Percentiles rank a stretch among this genome's conserved stretches.
phyloP scores from a whole-genome alignment of 345 rosid species.

The Lepidium aucheri region DNA sequence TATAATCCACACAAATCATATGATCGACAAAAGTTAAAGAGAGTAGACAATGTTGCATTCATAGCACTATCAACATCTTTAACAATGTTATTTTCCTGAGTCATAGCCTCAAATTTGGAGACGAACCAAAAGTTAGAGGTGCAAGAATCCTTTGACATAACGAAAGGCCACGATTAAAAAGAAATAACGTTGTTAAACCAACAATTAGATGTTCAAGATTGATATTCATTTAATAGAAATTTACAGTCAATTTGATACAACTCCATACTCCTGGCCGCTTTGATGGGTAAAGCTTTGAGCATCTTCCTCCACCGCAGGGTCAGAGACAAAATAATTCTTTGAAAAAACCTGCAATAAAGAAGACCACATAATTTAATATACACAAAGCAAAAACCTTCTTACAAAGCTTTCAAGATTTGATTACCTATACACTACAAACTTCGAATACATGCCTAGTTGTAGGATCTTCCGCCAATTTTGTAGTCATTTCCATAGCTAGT shows the following conservation, averaged over 20 bases:
- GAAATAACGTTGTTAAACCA: too few relatives aligned
- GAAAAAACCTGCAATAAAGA: slow-evolving; percentile 51
- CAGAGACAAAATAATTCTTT: slow-evolving; percentile 35
- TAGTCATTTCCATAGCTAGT: slow-evolving; percentile 26
- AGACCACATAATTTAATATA: background rate
- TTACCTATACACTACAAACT: slow-evolving; percentile 82
- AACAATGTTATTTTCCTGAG: slow-evolving; percentile 35
- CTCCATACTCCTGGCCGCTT: slow-evolving; percentile 47
- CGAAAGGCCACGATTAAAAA: too few relatives aligned
- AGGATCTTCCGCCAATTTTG: slow-evolving; percentile 17
- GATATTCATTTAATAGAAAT: too few relatives aligned
- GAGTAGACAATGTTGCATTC: slow-evolving; percentile 11
- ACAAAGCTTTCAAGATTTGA: background rate
- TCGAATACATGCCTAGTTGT: slow-evolving; percentile 79
- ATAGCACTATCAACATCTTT: slow-evolving; percentile 55
- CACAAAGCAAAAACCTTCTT: background rate
- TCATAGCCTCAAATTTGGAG: slow-evolving; percentile 60
- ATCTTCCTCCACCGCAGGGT: slow-evolving; percentile 62
- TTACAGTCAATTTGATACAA: background rate
- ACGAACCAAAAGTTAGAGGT: slow-evolving; percentile 97
- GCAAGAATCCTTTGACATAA: slow-evolving; percentile 42
- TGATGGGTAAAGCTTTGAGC: slow-evolving; percentile 54
- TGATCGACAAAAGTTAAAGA: background rate
- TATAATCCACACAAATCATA: background rate
- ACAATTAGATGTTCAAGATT: too few relatives aligned